Conservation (phyloP, 345 rosid species). For the Moricandia moricandioides region DNA sequence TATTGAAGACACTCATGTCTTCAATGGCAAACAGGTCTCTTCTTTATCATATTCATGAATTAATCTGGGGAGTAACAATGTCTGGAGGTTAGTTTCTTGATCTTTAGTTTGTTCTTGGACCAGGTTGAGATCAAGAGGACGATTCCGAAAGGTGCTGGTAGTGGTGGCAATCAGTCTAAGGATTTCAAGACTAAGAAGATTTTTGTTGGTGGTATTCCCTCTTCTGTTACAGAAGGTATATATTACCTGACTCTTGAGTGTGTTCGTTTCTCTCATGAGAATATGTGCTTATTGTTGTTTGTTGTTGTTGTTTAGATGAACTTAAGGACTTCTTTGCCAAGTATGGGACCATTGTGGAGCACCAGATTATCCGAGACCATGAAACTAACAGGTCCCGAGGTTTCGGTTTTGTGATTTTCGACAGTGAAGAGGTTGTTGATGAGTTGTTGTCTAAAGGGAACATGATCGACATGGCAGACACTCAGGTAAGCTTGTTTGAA, state of each 20-base stretch:
- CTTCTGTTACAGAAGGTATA: slow-evolving; percentile 70
- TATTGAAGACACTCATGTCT: slow-evolving; percentile 65
- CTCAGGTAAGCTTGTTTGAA: slow-evolving; percentile 68
- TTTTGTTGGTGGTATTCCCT: slow-evolving; percentile 91
- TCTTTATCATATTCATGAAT: neutral
- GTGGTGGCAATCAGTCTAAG: slow-evolving; percentile 45
- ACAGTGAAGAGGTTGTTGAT: slow-evolving; percentile 80
- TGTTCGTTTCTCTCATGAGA: neutral
- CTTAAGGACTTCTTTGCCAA: slow-evolving; percentile 74
- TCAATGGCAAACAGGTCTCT: slow-evolving; percentile 83
- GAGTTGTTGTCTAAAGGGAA: slow-evolving; percentile 75
- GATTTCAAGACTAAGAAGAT: slow-evolving; percentile 87
- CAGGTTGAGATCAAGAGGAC: slow-evolving; percentile 96
- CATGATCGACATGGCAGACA: slow-evolving; percentile 92
- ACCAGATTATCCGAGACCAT: slow-evolving; percentile 89
- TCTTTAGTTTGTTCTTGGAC: neutral
- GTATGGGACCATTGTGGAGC: slow-evolving; percentile 71
- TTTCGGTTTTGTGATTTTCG: slow-evolving; percentile 90
- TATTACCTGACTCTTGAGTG: neutral
- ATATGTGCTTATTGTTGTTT: slow-evolving; percentile 6
- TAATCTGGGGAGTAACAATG: neutral
- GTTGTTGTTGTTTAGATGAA: slow-evolving; percentile 54
- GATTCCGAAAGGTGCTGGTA: slow-evolving; percentile 73
- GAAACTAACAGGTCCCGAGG: slow-evolving; percentile 87
- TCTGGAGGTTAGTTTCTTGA: neutral